Conservation (phyloP, 2,329 filamentous ascomycete species). For the Truncatella angustata region DNA sequence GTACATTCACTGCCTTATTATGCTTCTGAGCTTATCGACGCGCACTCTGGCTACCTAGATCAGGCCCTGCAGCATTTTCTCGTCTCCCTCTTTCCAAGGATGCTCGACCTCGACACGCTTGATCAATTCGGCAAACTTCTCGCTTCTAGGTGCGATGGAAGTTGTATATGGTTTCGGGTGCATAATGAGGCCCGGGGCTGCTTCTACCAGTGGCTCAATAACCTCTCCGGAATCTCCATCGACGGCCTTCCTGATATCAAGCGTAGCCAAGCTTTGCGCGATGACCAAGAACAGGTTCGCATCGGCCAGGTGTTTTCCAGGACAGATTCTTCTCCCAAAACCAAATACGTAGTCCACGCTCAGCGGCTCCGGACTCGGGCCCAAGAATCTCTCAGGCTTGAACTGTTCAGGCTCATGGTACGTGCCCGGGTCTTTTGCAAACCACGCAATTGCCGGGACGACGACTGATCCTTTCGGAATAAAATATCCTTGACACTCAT, state of each 20-base stretch:
- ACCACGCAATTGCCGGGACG: neutral
- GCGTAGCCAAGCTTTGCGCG: constrained; percentile 39
- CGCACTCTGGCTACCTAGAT: neutral
- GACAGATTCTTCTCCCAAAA: constrained; percentile 15
- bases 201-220: constrained; percentile 5
- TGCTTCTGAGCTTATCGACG: neutral
- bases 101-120: constrained; percentile 16
- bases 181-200: constrained; percentile 20
- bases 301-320: constrained; percentile 14
- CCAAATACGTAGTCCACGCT: constrained; percentile 13
- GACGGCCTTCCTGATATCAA: constrained; percentile 36
- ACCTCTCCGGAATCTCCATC: constrained; percentile 35
- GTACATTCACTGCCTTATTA: neutral
- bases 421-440: constrained; percentile 10
- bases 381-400: constrained; percentile 17
- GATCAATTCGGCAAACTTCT: constrained; percentile 23
- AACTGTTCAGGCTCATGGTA: constrained; percentile 13
- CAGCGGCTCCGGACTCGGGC: constrained; percentile 4
- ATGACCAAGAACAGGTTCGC: constrained; percentile 14
- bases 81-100: constrained; percentile 17
- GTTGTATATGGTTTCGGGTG: constrained; percentile 21
- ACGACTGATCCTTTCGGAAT: constrained; percentile 16
- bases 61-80: neutral
- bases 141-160: constrained; percentile 21
- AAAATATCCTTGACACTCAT: constrained; percentile 13